Evolutionary conservation across 2,329 filamentous ascomycete species (phyloP).

Genomic region (Fusarium abutilonis): DNA sequence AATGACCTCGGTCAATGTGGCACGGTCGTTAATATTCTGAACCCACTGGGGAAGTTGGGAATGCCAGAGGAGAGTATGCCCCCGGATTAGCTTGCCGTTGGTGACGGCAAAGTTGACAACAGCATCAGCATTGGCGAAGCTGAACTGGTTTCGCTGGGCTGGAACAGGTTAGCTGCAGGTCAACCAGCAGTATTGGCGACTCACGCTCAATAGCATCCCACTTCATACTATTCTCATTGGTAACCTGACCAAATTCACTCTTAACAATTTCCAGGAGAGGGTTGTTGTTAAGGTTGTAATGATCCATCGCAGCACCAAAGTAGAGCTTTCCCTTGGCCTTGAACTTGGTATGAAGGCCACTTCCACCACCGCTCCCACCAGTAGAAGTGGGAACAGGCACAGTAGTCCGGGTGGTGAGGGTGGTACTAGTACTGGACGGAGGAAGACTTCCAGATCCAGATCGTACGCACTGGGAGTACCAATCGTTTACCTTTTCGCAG

Average conservation of each 20-base stretch:
- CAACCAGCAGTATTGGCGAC: fast-evolving
- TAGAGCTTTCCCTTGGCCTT: conserved; percentile 71
- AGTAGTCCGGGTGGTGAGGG: not conserved
- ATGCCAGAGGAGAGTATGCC: conserved; percentile 75
- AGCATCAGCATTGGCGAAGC: conserved; percentile 66
- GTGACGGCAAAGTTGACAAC: conserved; percentile 66
- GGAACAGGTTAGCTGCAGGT: conserved; percentile 42
- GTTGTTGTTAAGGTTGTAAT: conserved; percentile 60
- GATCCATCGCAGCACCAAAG: conserved; percentile 67
- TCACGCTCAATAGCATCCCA: conserved; percentile 61
- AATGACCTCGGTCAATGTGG: conserved; percentile 64
- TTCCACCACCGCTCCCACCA: not conserved
- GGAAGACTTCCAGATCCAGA: conserved; percentile 4
- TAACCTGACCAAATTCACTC: conserved; percentile 71
- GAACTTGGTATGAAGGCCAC: conserved; percentile 46
- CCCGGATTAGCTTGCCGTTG: conserved; percentile 69
- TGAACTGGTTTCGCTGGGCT: conserved; percentile 63
- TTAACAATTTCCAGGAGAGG: conserved; percentile 60
- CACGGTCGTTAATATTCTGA: conserved; percentile 61
- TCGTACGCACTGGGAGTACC: conserved; percentile 18
- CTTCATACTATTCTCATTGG: conserved; percentile 76
- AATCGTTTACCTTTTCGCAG: conserved; percentile 25
- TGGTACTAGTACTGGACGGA: not conserved
- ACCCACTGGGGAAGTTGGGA: conserved; percentile 70
- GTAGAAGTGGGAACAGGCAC: not conserved